Base-by-base conservation (phyloP, 768 basidiomycete genomes). In the Clathrus columnatus region DNA sequence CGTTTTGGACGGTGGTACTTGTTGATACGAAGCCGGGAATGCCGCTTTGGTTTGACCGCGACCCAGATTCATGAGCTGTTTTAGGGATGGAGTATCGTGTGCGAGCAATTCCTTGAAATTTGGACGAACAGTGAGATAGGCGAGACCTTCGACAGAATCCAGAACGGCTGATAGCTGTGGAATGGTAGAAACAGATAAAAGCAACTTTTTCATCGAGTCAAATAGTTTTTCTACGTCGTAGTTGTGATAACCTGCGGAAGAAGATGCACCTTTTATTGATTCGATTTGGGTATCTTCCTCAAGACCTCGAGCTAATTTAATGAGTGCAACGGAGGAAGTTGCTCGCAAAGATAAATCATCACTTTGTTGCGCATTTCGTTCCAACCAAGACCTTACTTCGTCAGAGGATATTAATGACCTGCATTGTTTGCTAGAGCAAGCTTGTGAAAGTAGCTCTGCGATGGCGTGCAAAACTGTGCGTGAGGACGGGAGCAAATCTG, bases 141-240 rank as follows among this genome's bases (percentile, higher is more conserved):
- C 88, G 49, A 96, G 71, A 0, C 85, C 91, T 70, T 96, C 93
- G 14, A 93, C 74, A 4, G 83, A 83, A 58, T 91, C 84, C 7
- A 74, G 69, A 16, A 80, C 61, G 11, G 79, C 75, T 20, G 75
- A 61, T 21, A 30, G 36, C 43, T 43, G 28, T 11, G 18, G 10
- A 5, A 67, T 61, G 28, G 77, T 70, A 7, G 66, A 68, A 36
- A 64, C 67, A 29, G 71, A 68, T 48, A 77, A 61, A 26, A 85
- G 71, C 50, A 87, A 69, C 11, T 72, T 72, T 60, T 80, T 82
- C 75, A 92, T 76, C 53, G 76, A 69, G 51, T 68, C 62, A 26
- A 78, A 77, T 30, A 85, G 71, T 14, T 75, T 70, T 26, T 73
- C 66, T 54, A 82, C 76, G 50, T 72, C 63, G 20, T 63, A 59